Evolutionary conservation across 176 grass and related monocot species (phyloP).

Genomic region (Elaeis guineensis): DNA sequence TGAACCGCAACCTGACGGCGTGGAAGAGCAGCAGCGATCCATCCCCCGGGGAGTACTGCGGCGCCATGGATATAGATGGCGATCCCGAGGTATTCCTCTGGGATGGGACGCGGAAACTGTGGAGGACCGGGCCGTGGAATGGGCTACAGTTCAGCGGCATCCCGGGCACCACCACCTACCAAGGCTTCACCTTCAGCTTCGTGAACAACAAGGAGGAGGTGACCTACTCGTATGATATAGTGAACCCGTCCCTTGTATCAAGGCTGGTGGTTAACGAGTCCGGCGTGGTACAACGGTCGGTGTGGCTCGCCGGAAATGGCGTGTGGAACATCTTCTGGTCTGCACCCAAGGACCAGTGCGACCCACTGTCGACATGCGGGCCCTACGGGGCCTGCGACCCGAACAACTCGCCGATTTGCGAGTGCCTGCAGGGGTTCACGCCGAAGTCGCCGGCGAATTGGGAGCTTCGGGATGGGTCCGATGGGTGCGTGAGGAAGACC

Average conservation of each 20-base stretch:
- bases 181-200: slow-evolving; percentile 38
- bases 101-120: slow-evolving; percentile 18
- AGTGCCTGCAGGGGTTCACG: slow-evolving; percentile 37
- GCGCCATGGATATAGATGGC: slow-evolving; percentile 38
- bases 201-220: slow-evolving; percentile 38
- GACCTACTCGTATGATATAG: slow-evolving; percentile 38
- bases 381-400: slow-evolving; percentile 43
- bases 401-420: slow-evolving; percentile 27
- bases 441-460: slow-evolving; percentile 24
- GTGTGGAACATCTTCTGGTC: slow-evolving; percentile 48
- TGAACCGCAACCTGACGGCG: slow-evolving; percentile 34
- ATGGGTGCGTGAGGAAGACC: slow-evolving; percentile 37
- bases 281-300: slow-evolving; percentile 36
- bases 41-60: slow-evolving; percentile 23
- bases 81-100: slow-evolving; percentile 51
- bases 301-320: slow-evolving; percentile 33
- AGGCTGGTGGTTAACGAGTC: slow-evolving; percentile 29
- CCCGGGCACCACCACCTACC: slow-evolving; percentile 33
- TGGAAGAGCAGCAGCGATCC: slow-evolving; percentile 58
- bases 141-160: slow-evolving; percentile 51
- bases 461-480: slow-evolving; percentile 30
- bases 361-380: slow-evolving; percentile 40
- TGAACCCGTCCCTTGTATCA: slow-evolving; percentile 30
- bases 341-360: slow-evolving; percentile 53
- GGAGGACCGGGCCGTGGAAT: slow-evolving; percentile 52